Evolutionary conservation across 2,329 filamentous ascomycete genomes (phyloP).

Genomic region (Colletotrichum eremochloae): DNA sequence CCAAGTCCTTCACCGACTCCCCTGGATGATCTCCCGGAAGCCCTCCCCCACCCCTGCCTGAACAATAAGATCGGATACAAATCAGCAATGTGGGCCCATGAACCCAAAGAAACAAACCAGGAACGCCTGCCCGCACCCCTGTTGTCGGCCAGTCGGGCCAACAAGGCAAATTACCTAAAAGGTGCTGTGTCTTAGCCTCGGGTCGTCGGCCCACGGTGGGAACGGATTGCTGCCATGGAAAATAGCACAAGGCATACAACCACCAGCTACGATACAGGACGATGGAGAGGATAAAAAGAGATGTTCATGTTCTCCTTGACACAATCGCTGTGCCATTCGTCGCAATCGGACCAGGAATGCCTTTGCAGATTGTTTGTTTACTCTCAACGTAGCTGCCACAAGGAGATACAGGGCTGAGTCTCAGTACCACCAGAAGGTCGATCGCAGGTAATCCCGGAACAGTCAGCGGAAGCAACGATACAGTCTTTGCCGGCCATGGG

Average conservation of each 20-base stretch:
- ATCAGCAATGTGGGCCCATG: slow-evolving; percentile 36
- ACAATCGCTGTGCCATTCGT: neutral
- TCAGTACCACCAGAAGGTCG: too few species aligned
- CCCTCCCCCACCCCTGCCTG: slow-evolving; percentile 32
- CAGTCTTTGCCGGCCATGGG: neutral
- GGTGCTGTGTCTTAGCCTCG: slow-evolving; percentile 8
- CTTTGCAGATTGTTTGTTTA: neutral
- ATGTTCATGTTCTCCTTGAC: neutral
- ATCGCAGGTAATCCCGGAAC: neutral
- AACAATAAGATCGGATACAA: slow-evolving; percentile 40
- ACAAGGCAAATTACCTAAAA: slow-evolving; percentile 12
- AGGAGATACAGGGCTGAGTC: neutral
- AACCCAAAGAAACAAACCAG: slow-evolving; percentile 41
- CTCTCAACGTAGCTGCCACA: neutral
- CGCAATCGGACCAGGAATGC: neutral
- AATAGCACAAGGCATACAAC: neutral
- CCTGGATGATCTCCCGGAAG: slow-evolving; percentile 43
- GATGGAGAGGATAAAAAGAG: neutral
- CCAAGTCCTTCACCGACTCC: slow-evolving; percentile 35
- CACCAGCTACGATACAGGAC: neutral
- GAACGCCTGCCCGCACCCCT: slow-evolving; percentile 35
- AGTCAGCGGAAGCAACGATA: neutral
- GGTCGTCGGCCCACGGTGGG: neutral
- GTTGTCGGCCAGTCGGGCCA: slow-evolving; percentile 30
- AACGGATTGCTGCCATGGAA: neutral